phyloP scores from a whole-genome alignment of 306 rosid genomes.

The Medicago lupulina region DNA sequence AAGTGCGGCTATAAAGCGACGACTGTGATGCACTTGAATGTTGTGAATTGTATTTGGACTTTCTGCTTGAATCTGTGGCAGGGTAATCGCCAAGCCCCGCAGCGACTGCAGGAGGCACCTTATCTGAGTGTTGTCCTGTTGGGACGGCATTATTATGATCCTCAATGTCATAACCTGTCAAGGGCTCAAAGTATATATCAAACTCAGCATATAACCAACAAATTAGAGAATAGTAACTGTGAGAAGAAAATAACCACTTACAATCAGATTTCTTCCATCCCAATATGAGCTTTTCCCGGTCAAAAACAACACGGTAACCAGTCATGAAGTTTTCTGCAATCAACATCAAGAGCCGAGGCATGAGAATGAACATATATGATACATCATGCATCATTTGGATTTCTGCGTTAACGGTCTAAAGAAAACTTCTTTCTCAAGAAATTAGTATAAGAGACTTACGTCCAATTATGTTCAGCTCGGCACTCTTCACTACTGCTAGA shows the following conservation, averaged over 20 bases:
- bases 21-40: constrained; percentile 56
- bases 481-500: constrained; percentile 84
- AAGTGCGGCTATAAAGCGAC: constrained; percentile 37
- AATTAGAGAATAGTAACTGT: constrained; percentile 22
- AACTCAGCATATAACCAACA: constrained; percentile 8
- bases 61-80: constrained; percentile 49
- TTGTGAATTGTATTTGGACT: constrained; percentile 44
- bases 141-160: constrained; percentile 48
- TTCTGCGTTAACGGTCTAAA: not conserved
- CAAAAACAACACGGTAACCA: constrained; percentile 84
- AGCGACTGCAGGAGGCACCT: constrained; percentile 75
- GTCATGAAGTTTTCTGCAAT: constrained; percentile 94
- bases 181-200: constrained; percentile 35
- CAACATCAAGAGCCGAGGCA: constrained; percentile 33
- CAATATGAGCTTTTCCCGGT: constrained; percentile 74
- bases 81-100: constrained; percentile 68
- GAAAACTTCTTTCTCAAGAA: constrained; percentile 12
- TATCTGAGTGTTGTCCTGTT: constrained; percentile 50
- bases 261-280: constrained; percentile 95
- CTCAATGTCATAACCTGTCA: constrained; percentile 77
- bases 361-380: constrained; percentile 23
- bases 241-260: constrained; percentile 51
- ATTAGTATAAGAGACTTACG: constrained; percentile 70
- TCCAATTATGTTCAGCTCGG: constrained; percentile 78
- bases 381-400: constrained; percentile 1